A percentile compares a stretch with the other conserved stretches of the same genome.
Evolutionary conservation across 371 early-diverging fungal genomes (phyloP).

Genomic region (Chytridium lagenaria): DNA sequence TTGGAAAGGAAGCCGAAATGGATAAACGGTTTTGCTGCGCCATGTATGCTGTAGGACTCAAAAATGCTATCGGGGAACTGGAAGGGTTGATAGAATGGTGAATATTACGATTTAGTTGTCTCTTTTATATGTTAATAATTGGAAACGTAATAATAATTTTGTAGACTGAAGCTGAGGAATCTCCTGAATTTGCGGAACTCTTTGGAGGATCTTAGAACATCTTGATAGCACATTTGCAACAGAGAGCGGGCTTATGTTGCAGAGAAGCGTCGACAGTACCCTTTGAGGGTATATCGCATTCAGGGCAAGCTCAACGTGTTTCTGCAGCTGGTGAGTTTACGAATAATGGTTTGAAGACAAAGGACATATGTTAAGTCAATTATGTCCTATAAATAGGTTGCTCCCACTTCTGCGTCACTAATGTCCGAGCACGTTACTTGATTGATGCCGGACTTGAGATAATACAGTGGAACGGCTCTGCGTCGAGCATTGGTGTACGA

Average conservation of each 20-base stretch:
- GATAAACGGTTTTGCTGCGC: constrained; percentile 60
- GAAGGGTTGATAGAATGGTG: constrained; percentile 25
- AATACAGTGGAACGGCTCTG: constrained; percentile 53
- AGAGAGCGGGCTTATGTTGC: constrained; percentile 50
- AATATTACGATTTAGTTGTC: no score
- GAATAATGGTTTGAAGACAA: no score
- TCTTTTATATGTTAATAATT: no score
- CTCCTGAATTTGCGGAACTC: constrained; percentile 40
- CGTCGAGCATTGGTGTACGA: constrained; percentile 25
- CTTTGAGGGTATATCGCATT: constrained; percentile 44
- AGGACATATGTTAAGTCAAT: neutral
- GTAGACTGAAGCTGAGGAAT: constrained; percentile 48
- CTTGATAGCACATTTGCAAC: constrained; percentile 39
- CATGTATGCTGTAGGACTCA: constrained; percentile 53
- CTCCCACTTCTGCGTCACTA: constrained; percentile 36
- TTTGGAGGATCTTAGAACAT: constrained; percentile 39
- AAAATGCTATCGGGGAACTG: constrained; percentile 46
- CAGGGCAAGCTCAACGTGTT: constrained; percentile 30
- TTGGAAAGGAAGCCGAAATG: constrained; percentile 52
- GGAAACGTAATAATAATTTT: no score
- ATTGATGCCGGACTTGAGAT: constrained; percentile 52
- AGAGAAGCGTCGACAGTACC: constrained; percentile 38
- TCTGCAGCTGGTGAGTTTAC: constrained; percentile 14
- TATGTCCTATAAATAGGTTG: no score
- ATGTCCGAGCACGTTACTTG: constrained; percentile 41